Conservation (phyloP, 73 alveolate species). For the Tetrahymena elliotti region DNA sequence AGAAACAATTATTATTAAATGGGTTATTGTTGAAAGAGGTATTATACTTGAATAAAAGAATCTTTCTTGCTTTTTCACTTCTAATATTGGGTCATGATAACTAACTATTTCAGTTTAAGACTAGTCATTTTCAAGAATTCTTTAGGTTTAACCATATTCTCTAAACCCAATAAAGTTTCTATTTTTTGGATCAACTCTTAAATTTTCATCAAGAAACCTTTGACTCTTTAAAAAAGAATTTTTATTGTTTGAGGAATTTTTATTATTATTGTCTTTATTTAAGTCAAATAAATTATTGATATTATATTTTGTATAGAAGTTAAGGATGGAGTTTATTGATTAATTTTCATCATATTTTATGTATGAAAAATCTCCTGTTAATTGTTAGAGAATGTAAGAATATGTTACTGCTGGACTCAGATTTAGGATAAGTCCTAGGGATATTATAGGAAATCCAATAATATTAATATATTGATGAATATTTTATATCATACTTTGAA, state of each 20-base stretch:
- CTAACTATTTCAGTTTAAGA: not conserved
- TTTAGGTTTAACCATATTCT: too few relatives aligned
- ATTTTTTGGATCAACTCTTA: not conserved
- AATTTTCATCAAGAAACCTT: not conserved
- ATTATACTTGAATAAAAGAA: not conserved
- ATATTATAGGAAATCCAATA: not conserved
- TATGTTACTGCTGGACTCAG: not conserved
- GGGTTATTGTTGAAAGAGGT: not conserved
- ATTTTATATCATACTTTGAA: not conserved
- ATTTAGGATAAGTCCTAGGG: not conserved
- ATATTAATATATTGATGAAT: not conserved
- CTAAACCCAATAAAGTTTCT: not conserved
- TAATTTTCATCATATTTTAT: not conserved
- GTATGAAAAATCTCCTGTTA: not conserved
- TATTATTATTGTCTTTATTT: not conserved
- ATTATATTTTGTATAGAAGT: not conserved
- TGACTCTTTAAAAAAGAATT: not conserved
- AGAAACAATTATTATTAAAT: not conserved
- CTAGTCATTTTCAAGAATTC: not conserved
- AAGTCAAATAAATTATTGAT: not conserved
- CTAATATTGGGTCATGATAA: not conserved
- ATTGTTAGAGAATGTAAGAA: not conserved
- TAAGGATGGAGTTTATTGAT: not conserved
- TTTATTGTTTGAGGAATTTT: not conserved
- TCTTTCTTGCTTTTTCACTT: not conserved